Conservation (phyloP, 106 monocot species). For the Chionographis japonica region DNA sequence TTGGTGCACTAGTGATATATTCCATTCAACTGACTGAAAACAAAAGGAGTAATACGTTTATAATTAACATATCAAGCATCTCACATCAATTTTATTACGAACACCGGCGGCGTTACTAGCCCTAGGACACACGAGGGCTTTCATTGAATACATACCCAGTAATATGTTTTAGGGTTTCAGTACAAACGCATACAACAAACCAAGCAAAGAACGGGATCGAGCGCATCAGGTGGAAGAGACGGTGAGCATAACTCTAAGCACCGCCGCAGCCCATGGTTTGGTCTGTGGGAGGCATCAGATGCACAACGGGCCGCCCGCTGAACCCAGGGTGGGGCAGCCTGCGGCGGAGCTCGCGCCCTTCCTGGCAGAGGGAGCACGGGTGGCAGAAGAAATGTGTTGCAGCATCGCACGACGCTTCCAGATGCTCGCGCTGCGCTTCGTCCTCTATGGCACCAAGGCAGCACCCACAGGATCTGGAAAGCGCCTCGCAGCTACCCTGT, state of each 20-base stretch:
- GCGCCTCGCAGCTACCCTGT: slow-evolving; percentile 68
- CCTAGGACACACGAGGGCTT: no score
- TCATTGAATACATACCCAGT: no score
- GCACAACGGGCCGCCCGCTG: slow-evolving; percentile 19
- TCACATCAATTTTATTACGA: no score
- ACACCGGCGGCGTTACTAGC: no score
- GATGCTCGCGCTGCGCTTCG: slow-evolving; percentile 47
- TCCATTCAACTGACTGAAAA: no score
- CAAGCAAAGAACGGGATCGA: no score
- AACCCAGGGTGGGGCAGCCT: slow-evolving; percentile 71
- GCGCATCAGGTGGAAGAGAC: no score
- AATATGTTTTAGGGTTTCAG: no score
- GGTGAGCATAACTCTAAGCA: neutral
- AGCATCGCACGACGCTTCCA: slow-evolving; percentile 51
- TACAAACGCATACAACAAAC: no score
- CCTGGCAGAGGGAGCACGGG: slow-evolving; percentile 74
- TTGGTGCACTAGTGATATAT: no score
- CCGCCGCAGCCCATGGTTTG: slow-evolving; percentile 57
- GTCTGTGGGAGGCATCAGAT: slow-evolving; percentile 58
- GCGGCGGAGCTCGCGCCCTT: slow-evolving; percentile 78
- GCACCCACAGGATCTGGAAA: slow-evolving; percentile 47
- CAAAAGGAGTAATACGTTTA: no score
- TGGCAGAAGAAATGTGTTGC: slow-evolving; percentile 63
- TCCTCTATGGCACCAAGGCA: slow-evolving; percentile 34
- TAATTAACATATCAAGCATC: no score